Evolutionary conservation across 805 yeast species (phyloP).

Genomic region (Starmerella cellae): DNA sequence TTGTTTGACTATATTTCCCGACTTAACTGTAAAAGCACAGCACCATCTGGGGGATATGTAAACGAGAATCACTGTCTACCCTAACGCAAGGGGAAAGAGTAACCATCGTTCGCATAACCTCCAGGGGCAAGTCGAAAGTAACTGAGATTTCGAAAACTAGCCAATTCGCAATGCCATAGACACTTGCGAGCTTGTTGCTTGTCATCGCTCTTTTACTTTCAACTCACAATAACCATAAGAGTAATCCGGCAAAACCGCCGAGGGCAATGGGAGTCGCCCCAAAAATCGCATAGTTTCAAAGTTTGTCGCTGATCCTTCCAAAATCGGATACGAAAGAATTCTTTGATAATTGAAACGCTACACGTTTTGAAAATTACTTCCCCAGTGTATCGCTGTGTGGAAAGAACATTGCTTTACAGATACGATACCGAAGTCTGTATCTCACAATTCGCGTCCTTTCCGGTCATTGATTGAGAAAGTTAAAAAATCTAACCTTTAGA

Average conservation of each 20-base stretch:
- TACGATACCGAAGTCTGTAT: neutral
- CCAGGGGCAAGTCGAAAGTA: slow-evolving; percentile 5
- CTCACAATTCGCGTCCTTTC: neutral
- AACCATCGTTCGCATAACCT: slow-evolving; percentile 9
- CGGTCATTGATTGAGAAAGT: slow-evolving; percentile 1
- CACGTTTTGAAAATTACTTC: slow-evolving; percentile 8
- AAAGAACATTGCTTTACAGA: slow-evolving; percentile 13
- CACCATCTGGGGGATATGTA: slow-evolving; percentile 14
- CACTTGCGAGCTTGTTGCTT: no score
- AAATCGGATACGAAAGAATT: no score
- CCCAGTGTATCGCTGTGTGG: slow-evolving; percentile 18
- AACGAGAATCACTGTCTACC: slow-evolving; percentile 8
- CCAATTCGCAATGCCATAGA: no score
- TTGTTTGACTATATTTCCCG: neutral
- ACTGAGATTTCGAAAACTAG: neutral
- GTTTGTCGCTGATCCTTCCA: no score
- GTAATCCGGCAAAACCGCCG: slow-evolving; percentile 14
- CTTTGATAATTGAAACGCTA: no score
- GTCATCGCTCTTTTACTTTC: neutral
- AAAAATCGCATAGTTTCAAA: slow-evolving; percentile 3
- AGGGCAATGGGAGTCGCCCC: slow-evolving; percentile 16
- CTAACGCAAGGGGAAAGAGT: slow-evolving; percentile 6
- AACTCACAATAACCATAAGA: slow-evolving; percentile 10
- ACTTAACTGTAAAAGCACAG: slow-evolving; percentile 13
- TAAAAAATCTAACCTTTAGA: neutral